A percentile compares a stretch with the other conserved stretches of the same genome.
Evolutionary conservation across 129 eudicot species (phyloP).

Genomic region (Helichrysum umbraculigerum): DNA sequence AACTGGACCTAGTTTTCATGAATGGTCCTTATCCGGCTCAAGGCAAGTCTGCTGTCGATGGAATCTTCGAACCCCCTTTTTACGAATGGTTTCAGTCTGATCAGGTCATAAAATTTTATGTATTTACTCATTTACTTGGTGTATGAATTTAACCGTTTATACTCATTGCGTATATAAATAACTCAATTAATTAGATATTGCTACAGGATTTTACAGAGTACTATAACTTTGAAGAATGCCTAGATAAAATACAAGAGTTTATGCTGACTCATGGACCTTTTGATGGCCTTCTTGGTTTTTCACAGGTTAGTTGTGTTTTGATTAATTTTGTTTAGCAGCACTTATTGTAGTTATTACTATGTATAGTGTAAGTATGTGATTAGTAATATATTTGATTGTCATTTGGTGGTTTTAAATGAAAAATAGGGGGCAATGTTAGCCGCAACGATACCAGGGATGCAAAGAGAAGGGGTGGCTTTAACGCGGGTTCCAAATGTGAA

Average conservation of each 20-base stretch:
- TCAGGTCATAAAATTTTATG: slow-evolving; percentile 25
- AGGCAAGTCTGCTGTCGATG: slow-evolving; percentile 34
- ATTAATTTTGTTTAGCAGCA: neutral
- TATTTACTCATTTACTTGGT: neutral
- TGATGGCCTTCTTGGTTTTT: slow-evolving; percentile 53
- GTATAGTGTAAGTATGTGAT: no score
- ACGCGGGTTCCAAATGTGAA: slow-evolving; percentile 38
- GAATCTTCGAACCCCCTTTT: slow-evolving; percentile 45
- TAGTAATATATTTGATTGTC: neutral
- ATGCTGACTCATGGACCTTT: slow-evolving; percentile 50
- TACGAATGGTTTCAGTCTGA: slow-evolving; percentile 52
- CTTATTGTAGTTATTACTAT: no score
- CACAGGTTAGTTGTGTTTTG: slow-evolving; percentile 34
- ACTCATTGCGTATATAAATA: neutral
- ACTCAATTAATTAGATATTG: neutral
- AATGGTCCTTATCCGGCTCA: slow-evolving; percentile 48
- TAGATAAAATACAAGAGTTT: slow-evolving; percentile 34
- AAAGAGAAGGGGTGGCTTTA: slow-evolving; percentile 37
- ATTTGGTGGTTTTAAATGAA: neutral
- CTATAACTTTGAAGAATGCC: slow-evolving; percentile 45
- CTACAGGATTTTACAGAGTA: slow-evolving; percentile 35
- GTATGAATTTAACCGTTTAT: neutral
- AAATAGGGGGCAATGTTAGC: slow-evolving; percentile 41
- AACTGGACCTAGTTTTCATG: slow-evolving; percentile 43
- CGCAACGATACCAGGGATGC: slow-evolving; percentile 52